Evolutionary conservation across 768 basidiomycete species (phyloP), one percentile per base, ranked within the genome.

Genomic region (Lactarius sanguifluus): DNA sequence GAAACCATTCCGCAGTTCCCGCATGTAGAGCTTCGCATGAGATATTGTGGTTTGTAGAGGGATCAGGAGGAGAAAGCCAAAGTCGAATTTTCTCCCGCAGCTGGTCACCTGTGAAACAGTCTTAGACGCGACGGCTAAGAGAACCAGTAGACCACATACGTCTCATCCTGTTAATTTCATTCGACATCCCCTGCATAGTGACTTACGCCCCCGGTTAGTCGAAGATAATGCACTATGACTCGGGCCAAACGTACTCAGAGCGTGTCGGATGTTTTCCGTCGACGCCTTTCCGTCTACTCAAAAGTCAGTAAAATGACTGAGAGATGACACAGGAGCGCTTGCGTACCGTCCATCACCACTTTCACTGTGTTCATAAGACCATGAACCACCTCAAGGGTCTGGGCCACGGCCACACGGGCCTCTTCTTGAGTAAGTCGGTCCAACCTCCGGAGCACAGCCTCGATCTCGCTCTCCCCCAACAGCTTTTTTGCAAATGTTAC

Each of bases 401-500:
- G 64, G 7, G 59, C 41, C n/a, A 56, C 59, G 7, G 54, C 30
- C 64, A 38, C 20, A 5, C 50, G 59, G 15, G 59, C 50, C 25
- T 65, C 64, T 4, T 65, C 64, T 7, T 45, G 8, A 4, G 64
- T 65, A 40, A 65, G 64, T 32, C 64, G 58, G 59, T 65, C 64
- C 54, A 65, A 20, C 23, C 54, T 56, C 23, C 32, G 59, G 1
- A 65, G 43, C 7, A 61, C 64, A 1, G 30, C 59, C 54, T 55
- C 41, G 18, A 65, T 47, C 3, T 65, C 59, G 12, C 34, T 61
- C 41, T 61, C 64, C 13, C 40, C 40, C 10, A 65, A 38, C 5
- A 65, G 16, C 2, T 28, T 56, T 23, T 61, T 61, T 8, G 54
- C 59, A 15, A 65, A 65, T 18, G 43, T 47, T 18, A 45, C 64